Conservation (phyloP, 2,329 filamentous ascomycete genomes). For the Juglanconis sp. region DNA sequence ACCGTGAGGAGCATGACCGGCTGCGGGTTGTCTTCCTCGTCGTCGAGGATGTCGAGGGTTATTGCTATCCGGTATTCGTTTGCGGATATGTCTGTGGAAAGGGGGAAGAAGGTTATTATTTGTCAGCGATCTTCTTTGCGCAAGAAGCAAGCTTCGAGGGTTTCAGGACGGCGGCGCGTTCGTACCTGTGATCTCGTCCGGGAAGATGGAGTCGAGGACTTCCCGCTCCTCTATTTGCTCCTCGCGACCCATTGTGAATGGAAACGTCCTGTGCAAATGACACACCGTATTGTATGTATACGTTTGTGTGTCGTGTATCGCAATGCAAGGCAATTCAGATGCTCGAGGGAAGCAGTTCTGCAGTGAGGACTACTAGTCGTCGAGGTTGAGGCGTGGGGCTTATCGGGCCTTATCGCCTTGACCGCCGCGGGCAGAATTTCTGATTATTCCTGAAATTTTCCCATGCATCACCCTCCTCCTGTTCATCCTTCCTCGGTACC, state of each 20-base stretch:
- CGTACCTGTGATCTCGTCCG: slow-evolving; percentile 89
- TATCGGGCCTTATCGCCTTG: background rate
- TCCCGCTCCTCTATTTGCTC: slow-evolving; percentile 95
- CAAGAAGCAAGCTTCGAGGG: too few relatives aligned
- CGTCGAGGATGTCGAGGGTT: slow-evolving; percentile 72
- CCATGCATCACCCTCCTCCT: background rate
- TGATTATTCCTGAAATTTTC: slow-evolving; percentile 11
- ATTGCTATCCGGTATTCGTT: slow-evolving; percentile 85
- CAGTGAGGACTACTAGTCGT: background rate
- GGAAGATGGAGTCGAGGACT: slow-evolving; percentile 96
- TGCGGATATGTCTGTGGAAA: slow-evolving; percentile 75
- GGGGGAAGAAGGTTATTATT: too few relatives aligned
- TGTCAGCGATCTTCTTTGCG: background rate
- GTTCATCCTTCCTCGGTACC: background rate
- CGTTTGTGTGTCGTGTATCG: background rate
- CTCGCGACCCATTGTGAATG: slow-evolving; percentile 62
- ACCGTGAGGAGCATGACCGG: slow-evolving; percentile 79
- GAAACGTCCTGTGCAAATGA: background rate
- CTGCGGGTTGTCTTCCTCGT: slow-evolving; percentile 54
- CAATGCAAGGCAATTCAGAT: background rate
- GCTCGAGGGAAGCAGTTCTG: background rate
- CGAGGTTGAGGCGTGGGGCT: slow-evolving; percentile 5
- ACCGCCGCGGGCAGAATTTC: slow-evolving; percentile 9
- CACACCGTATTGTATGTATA: background rate
- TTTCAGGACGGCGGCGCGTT: too few relatives aligned